Base-by-base conservation (phyloP, 441 rosid genomes). In the Pelargonium fulgidum region DNA sequence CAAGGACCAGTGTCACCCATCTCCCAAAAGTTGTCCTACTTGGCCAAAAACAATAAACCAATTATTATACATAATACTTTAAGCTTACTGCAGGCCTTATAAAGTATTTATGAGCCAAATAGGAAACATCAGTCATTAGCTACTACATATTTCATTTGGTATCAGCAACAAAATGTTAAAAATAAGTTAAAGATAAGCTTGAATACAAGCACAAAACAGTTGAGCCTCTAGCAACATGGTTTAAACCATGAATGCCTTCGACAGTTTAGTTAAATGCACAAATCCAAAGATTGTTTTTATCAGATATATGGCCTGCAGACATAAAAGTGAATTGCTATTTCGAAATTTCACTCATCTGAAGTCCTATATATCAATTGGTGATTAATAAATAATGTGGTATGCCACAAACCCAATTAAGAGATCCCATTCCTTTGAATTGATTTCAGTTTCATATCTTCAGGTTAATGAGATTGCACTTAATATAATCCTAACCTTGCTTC, bases 1-100 rank as follows among this genome's bases (percentile, higher is more conserved):
- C 99, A 92, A 7, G 98, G 99, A 79, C 99, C 99, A 29, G 97
- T 89, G 79, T 95, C 99, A 19, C 99, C 99, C 97, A 95, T 92
- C 86, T 95, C 99, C 98, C 98, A 95, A 75, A 95, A 95, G 78
- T 95, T 95, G 81, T 95, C 99, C 99, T 91, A 75, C 62, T 56
- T n/a, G n/a, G n/a, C 19, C 9, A 39, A 71, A 63, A 44, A 17
- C 73, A 72, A 48, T 2, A 74, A 62, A 56, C 26, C 69, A 68
- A 79, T 69, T 22, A 33, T 5, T 33, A 33, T 3, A 33, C 7
- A 33, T 33, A 33, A 33, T 5, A 33, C 7, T 33, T 33, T 5
- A 33, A 5, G 4, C 39, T 7, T 0, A 33, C 0, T 33, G 7
- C 39, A 0, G 7, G 39, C 39, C 39, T 3, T 3, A 33, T 33